Evolutionary conservation across 805 yeast genomes (phyloP).

Genomic region (Sporopachydermia lactativora): DNA sequence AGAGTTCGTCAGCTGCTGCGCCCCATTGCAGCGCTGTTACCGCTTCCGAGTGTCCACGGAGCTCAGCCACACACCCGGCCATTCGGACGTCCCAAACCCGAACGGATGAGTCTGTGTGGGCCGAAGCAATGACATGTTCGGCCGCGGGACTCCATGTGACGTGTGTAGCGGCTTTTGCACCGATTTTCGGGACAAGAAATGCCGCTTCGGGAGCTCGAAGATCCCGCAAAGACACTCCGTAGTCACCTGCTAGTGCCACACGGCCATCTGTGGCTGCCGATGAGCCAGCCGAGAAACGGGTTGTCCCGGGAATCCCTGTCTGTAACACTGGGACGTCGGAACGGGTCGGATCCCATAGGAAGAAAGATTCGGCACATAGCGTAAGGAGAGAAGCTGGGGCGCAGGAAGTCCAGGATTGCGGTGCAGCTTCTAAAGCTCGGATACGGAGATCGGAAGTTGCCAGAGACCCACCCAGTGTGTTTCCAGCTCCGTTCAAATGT

Average conservation of each 20-base stretch:
- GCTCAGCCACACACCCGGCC: slow-evolving; percentile 33
- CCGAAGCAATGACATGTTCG: slow-evolving; percentile 49
- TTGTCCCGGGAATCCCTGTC: slow-evolving; percentile 34
- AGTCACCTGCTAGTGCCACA: slow-evolving; percentile 52
- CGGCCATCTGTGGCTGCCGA: slow-evolving; percentile 34
- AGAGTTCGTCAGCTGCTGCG: slow-evolving; percentile 29
- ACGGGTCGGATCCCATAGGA: slow-evolving; percentile 60
- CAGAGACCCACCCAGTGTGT: slow-evolving; percentile 7
- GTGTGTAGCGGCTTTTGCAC: slow-evolving; percentile 22
- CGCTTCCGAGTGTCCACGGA: slow-evolving; percentile 41
- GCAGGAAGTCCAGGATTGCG: slow-evolving; percentile 28
- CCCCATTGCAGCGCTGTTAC: slow-evolving; percentile 52
- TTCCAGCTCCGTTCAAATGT: slow-evolving; percentile 27
- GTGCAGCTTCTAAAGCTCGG: slow-evolving; percentile 23
- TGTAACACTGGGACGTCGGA: slow-evolving; percentile 45
- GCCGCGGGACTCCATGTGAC: slow-evolving; percentile 54
- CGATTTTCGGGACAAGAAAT: slow-evolving; percentile 29
- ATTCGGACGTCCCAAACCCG: slow-evolving; percentile 68
- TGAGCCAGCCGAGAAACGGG: slow-evolving; percentile 30
- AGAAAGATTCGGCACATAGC: slow-evolving; percentile 52
- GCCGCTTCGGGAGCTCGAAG: slow-evolving; percentile 36
- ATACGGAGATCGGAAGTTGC: slow-evolving; percentile 14
- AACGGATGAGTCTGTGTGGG: slow-evolving; percentile 36
- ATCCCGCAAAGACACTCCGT: slow-evolving; percentile 67
- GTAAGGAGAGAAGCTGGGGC: slow-evolving; percentile 38